Conservation (phyloP, 345 rosid genomes). For the Boechera divaricarpa region DNA sequence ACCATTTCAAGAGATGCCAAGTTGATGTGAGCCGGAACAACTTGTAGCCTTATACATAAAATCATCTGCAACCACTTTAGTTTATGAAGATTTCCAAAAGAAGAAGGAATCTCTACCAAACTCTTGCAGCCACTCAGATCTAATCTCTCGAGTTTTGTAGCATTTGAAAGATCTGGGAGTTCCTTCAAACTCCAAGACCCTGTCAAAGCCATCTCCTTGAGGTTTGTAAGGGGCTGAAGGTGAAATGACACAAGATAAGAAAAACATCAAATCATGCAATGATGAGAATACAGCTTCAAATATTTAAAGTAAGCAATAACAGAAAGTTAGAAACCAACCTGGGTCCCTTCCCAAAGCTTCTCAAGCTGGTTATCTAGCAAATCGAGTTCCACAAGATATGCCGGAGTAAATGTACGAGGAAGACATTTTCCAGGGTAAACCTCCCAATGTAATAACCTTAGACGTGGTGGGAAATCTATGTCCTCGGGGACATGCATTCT, state of each 20-base stretch:
- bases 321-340: background rate
- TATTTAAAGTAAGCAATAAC: too few relatives aligned
- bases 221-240: background rate
- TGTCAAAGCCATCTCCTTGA: background rate
- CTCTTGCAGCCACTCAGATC: too few relatives aligned
- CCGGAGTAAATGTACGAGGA: background rate
- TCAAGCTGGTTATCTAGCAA: background rate
- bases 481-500: background rate
- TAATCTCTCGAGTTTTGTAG: too few relatives aligned
- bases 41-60: too few relatives aligned
- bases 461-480: conserved; percentile 20
- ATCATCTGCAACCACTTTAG: too few relatives aligned
- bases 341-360: background rate
- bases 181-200: background rate
- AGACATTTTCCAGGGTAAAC: conserved; percentile 29
- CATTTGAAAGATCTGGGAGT: background rate
- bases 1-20: too few relatives aligned
- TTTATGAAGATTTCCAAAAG: too few relatives aligned
- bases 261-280: too few relatives aligned
- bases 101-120: too few relatives aligned
- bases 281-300: background rate
- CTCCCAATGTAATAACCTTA: conserved; percentile 39
- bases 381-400: conserved; percentile 34
- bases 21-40: too few relatives aligned
- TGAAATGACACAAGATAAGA: too few relatives aligned